These are phyloP conservation scores for Calonectria henricotiae DNA, from an alignment of 2,329 filamentous ascomycete species.

Conservation along the genomic window DNA sequence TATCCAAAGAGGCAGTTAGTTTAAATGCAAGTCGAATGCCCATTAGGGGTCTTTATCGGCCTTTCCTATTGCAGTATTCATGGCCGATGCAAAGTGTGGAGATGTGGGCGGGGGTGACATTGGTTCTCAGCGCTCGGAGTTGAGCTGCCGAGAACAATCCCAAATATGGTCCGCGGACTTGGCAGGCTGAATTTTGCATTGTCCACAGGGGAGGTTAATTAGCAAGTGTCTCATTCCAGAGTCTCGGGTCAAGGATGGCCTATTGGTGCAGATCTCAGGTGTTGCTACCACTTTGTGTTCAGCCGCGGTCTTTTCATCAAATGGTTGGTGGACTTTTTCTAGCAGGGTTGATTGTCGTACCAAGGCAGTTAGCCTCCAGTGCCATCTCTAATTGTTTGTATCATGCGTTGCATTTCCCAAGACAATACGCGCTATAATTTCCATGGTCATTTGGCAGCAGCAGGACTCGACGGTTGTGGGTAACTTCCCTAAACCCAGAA, in stretches of 20 bases:
- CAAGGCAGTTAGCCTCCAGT: neutral
- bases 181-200: neutral
- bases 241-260: neutral
- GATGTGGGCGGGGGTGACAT: neutral
- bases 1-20: constrained; percentile 5
- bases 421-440: neutral
- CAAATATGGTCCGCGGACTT: neutral
- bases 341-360: neutral
- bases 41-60: neutral
- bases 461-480: no score
- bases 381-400: neutral
- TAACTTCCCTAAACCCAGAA: neutral
- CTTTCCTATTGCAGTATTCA: neutral
- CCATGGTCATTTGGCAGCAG: neutral
- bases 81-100: neutral
- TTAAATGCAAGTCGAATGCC: neutral
- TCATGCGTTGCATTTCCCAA: neutral
- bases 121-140: constrained; percentile 12
- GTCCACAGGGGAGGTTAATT: neutral
- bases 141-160: neutral
- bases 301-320: neutral
- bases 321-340: neutral
- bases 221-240: neutral
- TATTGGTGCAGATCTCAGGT: neutral
- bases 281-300: neutral